Percentiles rank a stretch among this genome's conserved stretches.
Conservation (phyloP, 805 yeast genomes). For the Dipodascus albidus region DNA sequence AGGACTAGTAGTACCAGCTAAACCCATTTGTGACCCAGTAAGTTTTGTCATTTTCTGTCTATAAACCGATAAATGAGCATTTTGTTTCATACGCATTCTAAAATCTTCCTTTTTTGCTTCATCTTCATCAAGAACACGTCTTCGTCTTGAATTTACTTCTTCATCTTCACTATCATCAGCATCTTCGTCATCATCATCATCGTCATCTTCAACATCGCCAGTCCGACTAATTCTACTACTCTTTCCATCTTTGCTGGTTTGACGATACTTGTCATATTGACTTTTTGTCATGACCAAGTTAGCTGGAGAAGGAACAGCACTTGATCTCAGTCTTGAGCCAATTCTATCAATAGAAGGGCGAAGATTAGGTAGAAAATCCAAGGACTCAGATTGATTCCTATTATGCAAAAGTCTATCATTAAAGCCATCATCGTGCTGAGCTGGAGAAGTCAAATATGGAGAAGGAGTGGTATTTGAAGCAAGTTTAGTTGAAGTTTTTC, state of each 20-base stretch:
- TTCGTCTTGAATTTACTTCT: neutral
- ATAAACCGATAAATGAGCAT: slow-evolving; percentile 29
- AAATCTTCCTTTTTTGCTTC: slow-evolving; percentile 14
- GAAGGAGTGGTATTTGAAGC: neutral
- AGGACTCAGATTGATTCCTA: neutral
- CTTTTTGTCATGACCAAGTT: slow-evolving; percentile 19
- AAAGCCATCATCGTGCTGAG: neutral
- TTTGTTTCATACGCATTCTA: slow-evolving; percentile 26
- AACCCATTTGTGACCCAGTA: slow-evolving; percentile 20
- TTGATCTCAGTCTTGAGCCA: neutral
- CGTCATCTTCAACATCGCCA: slow-evolving; percentile 6
- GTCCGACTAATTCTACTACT: slow-evolving; percentile 3
- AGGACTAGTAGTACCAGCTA: slow-evolving; percentile 4
- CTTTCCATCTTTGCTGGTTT: slow-evolving; percentile 7
- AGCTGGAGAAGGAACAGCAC: slow-evolving; percentile 2
- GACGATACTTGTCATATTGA: slow-evolving; percentile 19
- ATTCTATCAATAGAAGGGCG: neutral
- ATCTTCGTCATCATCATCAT: slow-evolving; percentile 9
- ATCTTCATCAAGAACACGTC: slow-evolving; percentile 11
- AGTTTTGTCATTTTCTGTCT: slow-evolving; percentile 31
- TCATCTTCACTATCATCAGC: slow-evolving; percentile 5
- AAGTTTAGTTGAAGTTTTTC: neutral
- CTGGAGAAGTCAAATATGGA: neutral
- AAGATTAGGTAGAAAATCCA: neutral
- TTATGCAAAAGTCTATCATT: neutral